phyloP scores from a whole-genome alignment of 495 filamentous ascomycete species.

The Penicillium herquei region DNA sequence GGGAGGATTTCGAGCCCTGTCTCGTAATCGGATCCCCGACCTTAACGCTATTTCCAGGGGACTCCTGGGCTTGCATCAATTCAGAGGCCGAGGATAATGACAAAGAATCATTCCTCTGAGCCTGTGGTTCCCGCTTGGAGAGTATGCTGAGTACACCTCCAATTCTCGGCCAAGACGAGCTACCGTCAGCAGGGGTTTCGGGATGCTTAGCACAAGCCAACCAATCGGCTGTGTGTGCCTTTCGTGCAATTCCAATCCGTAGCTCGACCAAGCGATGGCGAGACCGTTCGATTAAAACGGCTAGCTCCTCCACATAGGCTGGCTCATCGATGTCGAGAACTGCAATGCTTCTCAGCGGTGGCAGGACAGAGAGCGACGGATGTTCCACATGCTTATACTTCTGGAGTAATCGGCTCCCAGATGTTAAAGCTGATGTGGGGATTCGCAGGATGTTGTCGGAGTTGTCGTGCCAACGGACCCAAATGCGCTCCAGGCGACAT shows the following conservation, averaged over 20 bases:
- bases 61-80: conserved; percentile 6
- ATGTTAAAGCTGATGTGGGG: conserved; percentile 3
- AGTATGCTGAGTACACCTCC: conserved; percentile 77
- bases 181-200: conserved; percentile 42
- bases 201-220: conserved; percentile 30
- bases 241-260: conserved; percentile 71
- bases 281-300: conserved; percentile 73
- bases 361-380: conserved; percentile 82
- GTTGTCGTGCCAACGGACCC: conserved; percentile 92
- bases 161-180: conserved; percentile 39
- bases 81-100: not conserved
- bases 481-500: conserved; percentile 73
- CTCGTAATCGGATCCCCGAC: not conserved
- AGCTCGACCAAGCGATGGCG: conserved; percentile 68
- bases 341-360: conserved; percentile 74
- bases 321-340: conserved; percentile 89
- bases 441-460: conserved; percentile 42
- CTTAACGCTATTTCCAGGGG: not conserved
- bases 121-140: conserved; percentile 41
- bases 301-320: conserved; percentile 86
- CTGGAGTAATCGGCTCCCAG: conserved; percentile 21
- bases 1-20: no score
- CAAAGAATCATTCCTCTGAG: not conserved
- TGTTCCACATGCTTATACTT: conserved; percentile 65
- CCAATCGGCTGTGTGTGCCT: conserved; percentile 57